Evolutionary conservation across 1,284 basidiomycete genomes (phyloP).

Genomic region (Ganoderma multipileum): DNA sequence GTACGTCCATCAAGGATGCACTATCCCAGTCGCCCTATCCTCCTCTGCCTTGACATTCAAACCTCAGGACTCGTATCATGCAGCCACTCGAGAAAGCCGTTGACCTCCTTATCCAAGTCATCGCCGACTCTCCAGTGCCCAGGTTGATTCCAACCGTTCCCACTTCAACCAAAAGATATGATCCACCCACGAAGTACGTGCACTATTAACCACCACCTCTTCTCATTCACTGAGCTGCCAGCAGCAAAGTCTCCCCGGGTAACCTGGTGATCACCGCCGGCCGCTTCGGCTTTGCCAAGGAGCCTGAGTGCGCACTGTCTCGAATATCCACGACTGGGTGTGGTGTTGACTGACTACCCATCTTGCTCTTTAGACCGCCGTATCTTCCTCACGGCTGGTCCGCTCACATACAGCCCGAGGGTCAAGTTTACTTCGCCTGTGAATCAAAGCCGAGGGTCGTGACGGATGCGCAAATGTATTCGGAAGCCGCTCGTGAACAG

Average conservation of each 20-base stretch:
- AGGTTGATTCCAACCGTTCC: background rate
- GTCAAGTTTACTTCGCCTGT: slow-evolving; percentile 36
- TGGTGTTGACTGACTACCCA: background rate
- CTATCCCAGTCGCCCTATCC: background rate
- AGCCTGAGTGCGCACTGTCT: slow-evolving; percentile 26
- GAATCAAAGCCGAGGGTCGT: slow-evolving; percentile 26
- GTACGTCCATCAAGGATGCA: background rate
- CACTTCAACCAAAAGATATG: background rate
- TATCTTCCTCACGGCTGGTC: slow-evolving; percentile 37
- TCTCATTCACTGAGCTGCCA: background rate
- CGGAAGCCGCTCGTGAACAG: slow-evolving; percentile 16
- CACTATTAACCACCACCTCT: background rate
- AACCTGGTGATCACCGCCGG: slow-evolving; percentile 26
- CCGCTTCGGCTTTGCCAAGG: slow-evolving; percentile 22
- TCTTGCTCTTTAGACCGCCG: slow-evolving; percentile 25
- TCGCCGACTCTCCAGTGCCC: background rate
- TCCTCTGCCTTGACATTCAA: background rate
- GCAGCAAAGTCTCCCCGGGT: slow-evolving; percentile 7
- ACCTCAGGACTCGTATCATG: background rate
- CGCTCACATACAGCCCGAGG: slow-evolving; percentile 37
- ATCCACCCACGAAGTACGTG: background rate
- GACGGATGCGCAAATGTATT: slow-evolving; percentile 36
- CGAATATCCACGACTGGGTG: background rate
- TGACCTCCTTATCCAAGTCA: background rate
- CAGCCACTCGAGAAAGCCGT: background rate